Evolutionary conservation across 129 eudicot genomes (phyloP), one percentile per base, ranked within the genome.

Genomic region (Pittosporum tobira): DNA sequence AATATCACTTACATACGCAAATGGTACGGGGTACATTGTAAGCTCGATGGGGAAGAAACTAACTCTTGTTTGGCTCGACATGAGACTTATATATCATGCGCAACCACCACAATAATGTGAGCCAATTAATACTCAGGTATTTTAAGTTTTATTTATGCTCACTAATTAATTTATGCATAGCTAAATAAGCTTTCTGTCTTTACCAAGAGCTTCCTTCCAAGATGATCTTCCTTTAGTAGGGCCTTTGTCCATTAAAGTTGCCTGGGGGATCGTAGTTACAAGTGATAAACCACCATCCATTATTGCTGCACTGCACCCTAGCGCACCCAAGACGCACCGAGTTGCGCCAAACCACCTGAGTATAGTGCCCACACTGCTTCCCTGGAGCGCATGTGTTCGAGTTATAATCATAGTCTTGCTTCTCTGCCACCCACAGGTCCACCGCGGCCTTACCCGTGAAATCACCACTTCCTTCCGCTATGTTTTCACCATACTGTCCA

Each of bases 401-500:
- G 0, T 21, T 16, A 47, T 82, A 65, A 23, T 79, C 46, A 23
- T 72, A 87, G 36, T 51, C 44, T 15, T 16, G 59, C 34, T 79
- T 79, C 72, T 87, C 95, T 0, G 9, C 66, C 13, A 65, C 85
- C 88, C 85, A 82, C 69, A 67, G 2, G n/a, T 46, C 30, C 23
- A 77, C 81, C 0, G 75, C 83, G 5, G 16, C 71, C 1, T 11
- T 10, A 10, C 66, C 75, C 1, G 62, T 70, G 5, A 71, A 59
- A 19, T 42, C 59, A 23, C 75, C 37, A 14, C 27, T 24, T 1
- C 69, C 79, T 13, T 6, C 0, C 1, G 63, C 68, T 2, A 68
- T 11, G 62, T 75, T 75, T 45, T 82, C 85, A 0, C 90, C 90
- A 55, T 61, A 82, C 0, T 77, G 82, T 8, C 82, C 82, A 1